phyloP scores from a whole-genome alignment of 257 asterid genomes.

The Gentiana dahurica region DNA sequence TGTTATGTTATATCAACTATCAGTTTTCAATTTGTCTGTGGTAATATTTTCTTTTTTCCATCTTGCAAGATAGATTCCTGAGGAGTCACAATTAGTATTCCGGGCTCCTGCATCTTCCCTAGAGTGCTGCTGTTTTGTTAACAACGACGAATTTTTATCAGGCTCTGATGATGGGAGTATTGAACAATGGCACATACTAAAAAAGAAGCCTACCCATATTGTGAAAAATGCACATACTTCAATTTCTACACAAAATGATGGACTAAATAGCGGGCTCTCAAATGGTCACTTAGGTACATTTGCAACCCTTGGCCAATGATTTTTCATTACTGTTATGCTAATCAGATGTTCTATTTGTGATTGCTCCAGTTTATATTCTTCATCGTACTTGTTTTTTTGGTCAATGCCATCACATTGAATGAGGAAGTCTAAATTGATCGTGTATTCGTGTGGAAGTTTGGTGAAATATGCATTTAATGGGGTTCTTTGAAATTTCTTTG shows the following conservation, averaged over 20 bases:
- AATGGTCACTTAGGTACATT: slow-evolving; percentile 64
- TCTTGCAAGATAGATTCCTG: slow-evolving; percentile 61
- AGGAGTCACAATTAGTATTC: slow-evolving; percentile 79
- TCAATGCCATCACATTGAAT: background rate
- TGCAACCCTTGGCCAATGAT: background rate
- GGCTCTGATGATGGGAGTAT: slow-evolving; percentile 98
- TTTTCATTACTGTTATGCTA: background rate
- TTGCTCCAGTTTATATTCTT: background rate
- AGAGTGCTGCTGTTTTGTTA: slow-evolving; percentile 85
- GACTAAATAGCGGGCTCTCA: slow-evolving; percentile 37
- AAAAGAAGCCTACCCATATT: slow-evolving; percentile 85
- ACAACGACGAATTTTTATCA: slow-evolving; percentile 80
- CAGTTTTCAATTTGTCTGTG: too few relatives aligned
- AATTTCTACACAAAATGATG: slow-evolving; percentile 15
- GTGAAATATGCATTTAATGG: background rate
- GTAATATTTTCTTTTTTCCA: background rate
- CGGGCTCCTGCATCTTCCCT: slow-evolving; percentile 78
- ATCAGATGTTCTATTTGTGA: background rate
- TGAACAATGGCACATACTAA: slow-evolving; percentile 64
- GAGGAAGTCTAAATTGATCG: background rate
- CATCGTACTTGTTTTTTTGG: background rate
- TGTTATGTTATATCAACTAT: too few relatives aligned
- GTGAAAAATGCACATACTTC: slow-evolving; percentile 74
- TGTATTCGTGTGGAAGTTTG: background rate
- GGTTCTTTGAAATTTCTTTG: slow-evolving; percentile 5